Evolutionary conservation across 2,329 filamentous ascomycete species (phyloP).

Genomic region (Cladosporium halotolerans): DNA sequence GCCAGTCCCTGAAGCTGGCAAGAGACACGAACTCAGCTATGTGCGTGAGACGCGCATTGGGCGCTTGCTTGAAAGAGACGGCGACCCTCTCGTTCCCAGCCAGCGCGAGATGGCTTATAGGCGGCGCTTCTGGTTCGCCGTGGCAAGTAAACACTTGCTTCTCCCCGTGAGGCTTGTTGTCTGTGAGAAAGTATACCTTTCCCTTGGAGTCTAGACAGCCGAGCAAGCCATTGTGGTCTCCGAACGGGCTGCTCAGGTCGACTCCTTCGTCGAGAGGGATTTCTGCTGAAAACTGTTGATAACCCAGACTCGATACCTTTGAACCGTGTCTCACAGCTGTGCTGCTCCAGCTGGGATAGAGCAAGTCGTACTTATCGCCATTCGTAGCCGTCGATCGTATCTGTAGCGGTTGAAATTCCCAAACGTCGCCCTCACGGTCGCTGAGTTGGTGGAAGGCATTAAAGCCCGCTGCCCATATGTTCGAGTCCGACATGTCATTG

Average conservation of each 20-base stretch:
- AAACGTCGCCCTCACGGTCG: constrained; percentile 15
- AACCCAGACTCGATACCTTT: constrained; percentile 13
- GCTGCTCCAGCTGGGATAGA: constrained; percentile 30
- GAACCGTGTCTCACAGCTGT: constrained; percentile 17
- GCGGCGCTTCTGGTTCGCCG: constrained; percentile 11
- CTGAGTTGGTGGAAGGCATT: constrained; percentile 26
- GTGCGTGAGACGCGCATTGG: constrained; percentile 21
- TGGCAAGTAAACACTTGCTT: background rate
- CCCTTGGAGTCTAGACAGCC: constrained; percentile 24
- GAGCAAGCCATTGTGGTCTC: constrained; percentile 28
- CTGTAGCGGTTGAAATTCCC: constrained; percentile 10
- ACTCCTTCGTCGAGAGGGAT: background rate
- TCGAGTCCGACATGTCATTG: background rate
- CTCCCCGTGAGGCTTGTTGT: background rate
- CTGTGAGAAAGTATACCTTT: constrained; percentile 16
- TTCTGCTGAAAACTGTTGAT: constrained; percentile 14
- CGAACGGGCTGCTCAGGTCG: constrained; percentile 16
- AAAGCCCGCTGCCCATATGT: constrained; percentile 23
- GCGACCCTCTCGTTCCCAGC: constrained; percentile 27
- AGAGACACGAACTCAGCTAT: constrained; percentile 25
- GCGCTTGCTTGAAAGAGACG: constrained; percentile 23
- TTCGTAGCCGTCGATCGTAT: background rate
- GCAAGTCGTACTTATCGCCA: constrained; percentile 13
- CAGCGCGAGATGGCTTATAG: constrained; percentile 21
- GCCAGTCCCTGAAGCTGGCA: constrained; percentile 23